phyloP scores from a whole-genome alignment of 2,329 filamentous ascomycete species.

The Beauveria australis region DNA sequence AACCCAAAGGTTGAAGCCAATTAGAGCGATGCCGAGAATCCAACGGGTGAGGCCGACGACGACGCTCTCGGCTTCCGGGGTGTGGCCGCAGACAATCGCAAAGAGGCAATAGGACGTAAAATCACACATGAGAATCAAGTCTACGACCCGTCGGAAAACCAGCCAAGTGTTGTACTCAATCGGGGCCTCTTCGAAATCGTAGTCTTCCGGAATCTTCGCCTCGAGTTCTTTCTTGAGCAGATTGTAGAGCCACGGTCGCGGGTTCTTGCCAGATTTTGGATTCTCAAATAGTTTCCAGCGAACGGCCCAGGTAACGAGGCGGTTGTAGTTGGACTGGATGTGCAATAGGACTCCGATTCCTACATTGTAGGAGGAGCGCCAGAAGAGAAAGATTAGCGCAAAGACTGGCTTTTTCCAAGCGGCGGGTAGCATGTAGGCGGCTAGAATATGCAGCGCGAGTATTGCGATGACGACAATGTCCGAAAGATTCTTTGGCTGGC shows the following conservation, averaged over 20 bases:
- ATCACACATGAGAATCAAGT: slow-evolving; percentile 97
- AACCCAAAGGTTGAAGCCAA: slow-evolving; percentile 96
- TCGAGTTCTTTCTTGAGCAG: slow-evolving; percentile 85
- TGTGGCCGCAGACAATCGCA: slow-evolving; percentile 76
- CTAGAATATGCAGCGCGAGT: slow-evolving; percentile 64
- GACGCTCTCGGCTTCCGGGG: slow-evolving; percentile 62
- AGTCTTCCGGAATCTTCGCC: slow-evolving; percentile 89
- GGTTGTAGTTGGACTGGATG: slow-evolving; percentile 81
- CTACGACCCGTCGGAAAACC: slow-evolving; percentile 88
- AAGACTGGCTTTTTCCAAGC: slow-evolving; percentile 67
- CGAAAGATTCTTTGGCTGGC: slow-evolving; percentile 89
- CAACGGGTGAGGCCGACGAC: slow-evolving; percentile 67
- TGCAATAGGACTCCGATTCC: slow-evolving; percentile 87
- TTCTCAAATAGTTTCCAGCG: slow-evolving; percentile 81
- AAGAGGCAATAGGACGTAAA: slow-evolving; percentile 96
- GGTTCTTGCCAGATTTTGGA: slow-evolving; percentile 71
- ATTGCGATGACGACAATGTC: slow-evolving; percentile 74
- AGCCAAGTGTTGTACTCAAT: slow-evolving; percentile 99
- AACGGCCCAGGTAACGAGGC: slow-evolving; percentile 79
- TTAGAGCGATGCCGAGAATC: slow-evolving; percentile 65
- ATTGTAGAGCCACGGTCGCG: slow-evolving; percentile 71
- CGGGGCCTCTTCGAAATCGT: slow-evolving; percentile 85
- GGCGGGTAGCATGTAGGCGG: slow-evolving; percentile 65
- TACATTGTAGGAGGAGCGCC: slow-evolving; percentile 85
- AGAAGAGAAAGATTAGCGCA: slow-evolving; percentile 79